These are phyloP conservation scores for Micractinium sp. DNA, from an alignment of 139 green algal genomes.

Conservation along the genomic window DNA sequence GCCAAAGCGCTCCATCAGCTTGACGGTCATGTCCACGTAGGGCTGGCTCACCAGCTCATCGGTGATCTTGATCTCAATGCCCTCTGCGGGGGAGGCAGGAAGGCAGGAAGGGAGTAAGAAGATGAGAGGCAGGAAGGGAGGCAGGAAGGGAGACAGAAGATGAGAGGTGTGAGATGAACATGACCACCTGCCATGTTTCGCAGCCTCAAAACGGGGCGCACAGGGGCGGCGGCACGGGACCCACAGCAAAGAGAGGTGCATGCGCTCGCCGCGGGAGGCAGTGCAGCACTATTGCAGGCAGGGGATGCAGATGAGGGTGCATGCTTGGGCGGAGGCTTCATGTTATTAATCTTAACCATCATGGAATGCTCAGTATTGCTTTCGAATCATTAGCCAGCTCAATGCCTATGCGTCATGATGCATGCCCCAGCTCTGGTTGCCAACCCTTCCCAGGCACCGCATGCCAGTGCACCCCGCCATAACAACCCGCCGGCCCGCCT, in stretches of 20 bases:
- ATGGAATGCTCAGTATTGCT: conserved; percentile 3
- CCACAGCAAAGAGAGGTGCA: neutral
- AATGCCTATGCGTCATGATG: neutral
- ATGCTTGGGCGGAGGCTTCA: neutral
- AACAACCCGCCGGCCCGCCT: neutral
- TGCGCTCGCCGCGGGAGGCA: neutral
- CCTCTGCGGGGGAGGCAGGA: conserved; percentile 32
- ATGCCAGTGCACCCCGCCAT: neutral
- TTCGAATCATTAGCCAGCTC: conserved; percentile 32
- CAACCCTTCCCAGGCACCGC: neutral
- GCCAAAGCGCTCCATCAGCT: conserved; percentile 96
- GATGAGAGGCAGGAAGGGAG: neutral
- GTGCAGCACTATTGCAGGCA: neutral
- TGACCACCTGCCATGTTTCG: no score
- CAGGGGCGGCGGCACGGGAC: no score
- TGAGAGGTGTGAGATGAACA: neutral
- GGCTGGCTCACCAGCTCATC: conserved; percentile 95
- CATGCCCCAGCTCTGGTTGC: neutral
- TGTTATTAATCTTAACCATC: conserved; percentile 40
- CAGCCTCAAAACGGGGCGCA: no score
- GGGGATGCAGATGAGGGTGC: neutral
- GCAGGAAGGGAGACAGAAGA: neutral
- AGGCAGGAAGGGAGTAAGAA: neutral
- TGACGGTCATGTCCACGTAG: conserved; percentile 99
- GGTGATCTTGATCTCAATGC: conserved; percentile 84